Base-by-base conservation (phyloP, 2,329 filamentous ascomycete species). In the Domatiomyces catenatus region DNA sequence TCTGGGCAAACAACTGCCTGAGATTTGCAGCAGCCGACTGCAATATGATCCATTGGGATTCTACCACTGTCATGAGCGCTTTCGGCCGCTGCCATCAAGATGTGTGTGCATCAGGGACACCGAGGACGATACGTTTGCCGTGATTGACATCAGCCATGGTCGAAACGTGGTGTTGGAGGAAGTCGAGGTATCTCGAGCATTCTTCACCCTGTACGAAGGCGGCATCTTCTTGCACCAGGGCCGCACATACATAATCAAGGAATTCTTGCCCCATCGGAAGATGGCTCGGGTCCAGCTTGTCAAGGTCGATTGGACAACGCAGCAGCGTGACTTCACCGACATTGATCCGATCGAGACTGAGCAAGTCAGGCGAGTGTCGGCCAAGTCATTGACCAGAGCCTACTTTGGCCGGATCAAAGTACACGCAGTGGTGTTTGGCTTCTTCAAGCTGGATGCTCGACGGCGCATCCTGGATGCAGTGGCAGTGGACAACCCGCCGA, bases 221-320 rank as follows among this genome's bases (percentile, higher is more conserved):
- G 92, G 87, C 44, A 95, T 98, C 55, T 98, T 94, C 69, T 73
- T 98, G 4, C 92, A 98, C 61, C 92, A 98, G 68, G 92, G 92
- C n/a, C 80, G 81, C 56, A 90, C 83, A 1, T 98, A 94, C 62
- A 75, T 96, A 2, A 86, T 98, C 48, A 84, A 87, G 59, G 88
- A 96, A 59, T 89, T 96, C 61, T 79, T 79, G 55, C 83, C 85
- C 1, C 86, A 92, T 32, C 76, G 76, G 54, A 82, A 81, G 61
- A 81, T 95, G 58, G 92, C 92, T 3, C 84, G 84, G 57, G 92
- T 98, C 3, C 83, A 92, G 66, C 79, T 79, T 53, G 90, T 95
- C 47, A 84, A 85, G 56, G 89, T 96, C 24, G 87, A 95, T 62
- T 98, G 89, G 89, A 94, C 83, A 1, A 98, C 92, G 0, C 80